Base-by-base conservation (phyloP, 495 filamentous ascomycete species). In the Hypoxylon fuscum region DNA sequence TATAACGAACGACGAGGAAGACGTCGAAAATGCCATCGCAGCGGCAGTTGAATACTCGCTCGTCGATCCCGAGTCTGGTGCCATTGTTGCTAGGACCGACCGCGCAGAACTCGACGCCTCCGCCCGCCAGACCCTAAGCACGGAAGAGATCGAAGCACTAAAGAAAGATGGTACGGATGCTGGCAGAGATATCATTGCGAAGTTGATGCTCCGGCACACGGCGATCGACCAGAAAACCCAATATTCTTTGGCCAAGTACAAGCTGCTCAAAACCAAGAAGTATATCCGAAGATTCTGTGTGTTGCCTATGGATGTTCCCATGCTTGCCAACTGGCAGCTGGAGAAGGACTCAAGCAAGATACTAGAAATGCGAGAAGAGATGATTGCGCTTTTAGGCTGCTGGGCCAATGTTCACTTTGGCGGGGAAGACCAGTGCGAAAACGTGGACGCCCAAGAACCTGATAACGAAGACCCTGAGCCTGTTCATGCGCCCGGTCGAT, bases 161-260 rank as follows among this genome's bases (percentile, higher is more conserved):
- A 98, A 98, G 76, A 86, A 83, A 55, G 84, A 90, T 35, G 88
- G 87, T 1, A 86, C 82, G 29, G 87, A 87, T 17, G 89, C 91
- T 0, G 95, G 95, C 7, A 90, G 90, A 73, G 92, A 96, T 38
- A 81, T 98, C 32, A 91, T 98, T 48, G 87, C 88, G 31, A 95
- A 91, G 72, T 82, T 98, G 2, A 76, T 98, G 69, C 80, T 89
- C 15, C 92, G 90, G 11, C 95, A 98, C 75, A 84, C 86, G 2
- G 90, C 88, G 0, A 77, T 98, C 22, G 92, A 96, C 59, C 89
- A 98, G 78, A 98, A 98, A 79, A 97, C 95, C 0, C 83, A 88
- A 1, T 98, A 96, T 73, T 92, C 90, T 5, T 77, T 97, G 15
- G 92, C 93, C 18, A 98, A 98, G 72, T 98, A 98, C 70, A 96